These are phyloP conservation scores for Isabelozyma heimii DNA, from an alignment of 805 yeast species.

Conservation along the genomic window DNA sequence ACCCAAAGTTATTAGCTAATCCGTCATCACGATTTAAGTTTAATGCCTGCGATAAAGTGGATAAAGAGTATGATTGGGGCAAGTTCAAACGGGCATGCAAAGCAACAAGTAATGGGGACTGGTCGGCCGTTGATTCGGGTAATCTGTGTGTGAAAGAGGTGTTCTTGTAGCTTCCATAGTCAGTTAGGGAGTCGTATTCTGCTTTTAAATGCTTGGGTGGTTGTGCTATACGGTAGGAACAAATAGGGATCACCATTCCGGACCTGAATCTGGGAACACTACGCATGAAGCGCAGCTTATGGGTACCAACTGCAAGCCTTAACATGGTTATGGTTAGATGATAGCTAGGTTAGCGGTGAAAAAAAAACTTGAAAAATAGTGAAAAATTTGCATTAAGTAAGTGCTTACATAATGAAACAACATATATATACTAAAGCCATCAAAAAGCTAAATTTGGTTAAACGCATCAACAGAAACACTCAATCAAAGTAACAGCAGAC, in stretches of 20 bases:
- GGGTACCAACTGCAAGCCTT: conserved; percentile 2
- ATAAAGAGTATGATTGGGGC: conserved; percentile 52
- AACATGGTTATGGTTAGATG: conserved; percentile 4
- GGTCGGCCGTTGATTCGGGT: conserved; percentile 46
- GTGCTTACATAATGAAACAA: background rate
- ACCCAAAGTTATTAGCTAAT: conserved; percentile 70
- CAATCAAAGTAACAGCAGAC: background rate
- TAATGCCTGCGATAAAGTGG: conserved; percentile 78
- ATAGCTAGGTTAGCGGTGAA: background rate
- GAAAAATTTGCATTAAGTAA: background rate
- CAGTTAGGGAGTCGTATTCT: conserved; percentile 28
- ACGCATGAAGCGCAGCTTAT: background rate
- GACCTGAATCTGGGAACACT: background rate
- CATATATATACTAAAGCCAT: background rate
- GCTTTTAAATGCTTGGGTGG: conserved; percentile 25
- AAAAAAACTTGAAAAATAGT: background rate
- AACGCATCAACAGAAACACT: background rate
- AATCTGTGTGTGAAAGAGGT: conserved; percentile 43
- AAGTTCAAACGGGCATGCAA: conserved; percentile 74
- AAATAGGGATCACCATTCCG: background rate
- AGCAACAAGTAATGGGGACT: conserved; percentile 73
- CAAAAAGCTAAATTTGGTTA: too few relatives aligned
- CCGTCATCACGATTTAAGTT: conserved; percentile 52
- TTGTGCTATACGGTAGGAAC: conserved; percentile 19
- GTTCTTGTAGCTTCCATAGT: conserved; percentile 40